Evolutionary conservation across 2,329 filamentous ascomycete species (phyloP).

Genomic region (Exophiala oligosperma): DNA sequence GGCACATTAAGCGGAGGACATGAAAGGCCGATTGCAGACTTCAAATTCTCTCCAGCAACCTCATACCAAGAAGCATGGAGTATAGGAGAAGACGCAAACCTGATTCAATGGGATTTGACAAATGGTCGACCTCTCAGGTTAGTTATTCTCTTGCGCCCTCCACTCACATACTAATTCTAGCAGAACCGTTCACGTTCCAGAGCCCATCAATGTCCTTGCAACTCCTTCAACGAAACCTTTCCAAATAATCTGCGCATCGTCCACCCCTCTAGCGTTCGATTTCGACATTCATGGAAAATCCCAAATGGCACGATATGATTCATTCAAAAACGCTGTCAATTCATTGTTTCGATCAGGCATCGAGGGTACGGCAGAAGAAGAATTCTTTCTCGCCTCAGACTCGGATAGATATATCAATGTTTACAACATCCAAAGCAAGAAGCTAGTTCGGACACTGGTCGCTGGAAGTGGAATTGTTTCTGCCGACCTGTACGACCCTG

Average conservation of each 20-base stretch:
- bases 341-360: slow-evolving; percentile 45
- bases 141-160: slow-evolving; percentile 1
- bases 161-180: slow-evolving; percentile 5
- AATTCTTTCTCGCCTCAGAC: slow-evolving; percentile 51
- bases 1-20: slow-evolving; percentile 47
- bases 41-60: slow-evolving; percentile 49
- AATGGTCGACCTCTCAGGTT: slow-evolving; percentile 47
- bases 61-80: slow-evolving; percentile 55
- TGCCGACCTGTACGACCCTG: slow-evolving; percentile 38
- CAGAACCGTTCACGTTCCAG: slow-evolving; percentile 46
- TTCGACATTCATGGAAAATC: slow-evolving; percentile 39
- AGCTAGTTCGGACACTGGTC: slow-evolving; percentile 49
- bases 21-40: slow-evolving; percentile 50
- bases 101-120: slow-evolving; percentile 54
- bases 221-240: slow-evolving; percentile 42
- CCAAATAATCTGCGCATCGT: slow-evolving; percentile 52
- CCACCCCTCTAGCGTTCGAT: slow-evolving; percentile 49
- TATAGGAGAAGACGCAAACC: slow-evolving; percentile 53
- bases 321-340: slow-evolving; percentile 52
- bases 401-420: slow-evolving; percentile 53
- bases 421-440: slow-evolving; percentile 45
- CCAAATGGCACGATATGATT: slow-evolving; percentile 45
- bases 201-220: slow-evolving; percentile 43
- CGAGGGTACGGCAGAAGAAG: slow-evolving; percentile 29
- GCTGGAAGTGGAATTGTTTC: slow-evolving; percentile 48